Evolutionary conservation across 257 asterid species (phyloP).

Genomic region (Solanum etuberosum): DNA sequence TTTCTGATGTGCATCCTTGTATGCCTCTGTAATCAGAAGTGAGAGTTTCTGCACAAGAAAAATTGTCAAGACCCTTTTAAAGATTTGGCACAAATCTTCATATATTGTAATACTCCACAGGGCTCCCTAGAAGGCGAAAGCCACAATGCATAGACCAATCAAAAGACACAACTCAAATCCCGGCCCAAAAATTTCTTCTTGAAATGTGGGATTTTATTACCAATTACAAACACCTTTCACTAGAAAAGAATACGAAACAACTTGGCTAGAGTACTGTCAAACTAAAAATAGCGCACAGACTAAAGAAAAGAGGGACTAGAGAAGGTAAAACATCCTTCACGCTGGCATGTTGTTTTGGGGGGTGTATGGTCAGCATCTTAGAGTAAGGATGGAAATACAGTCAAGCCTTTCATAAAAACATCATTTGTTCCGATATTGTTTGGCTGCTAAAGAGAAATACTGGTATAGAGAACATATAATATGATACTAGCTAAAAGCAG

Average conservation of each 20-base stretch:
- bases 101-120: background rate
- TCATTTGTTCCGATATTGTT: background rate
- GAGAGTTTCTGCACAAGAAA: conserved; percentile 48
- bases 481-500: background rate
- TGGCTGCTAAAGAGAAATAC: background rate
- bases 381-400: background rate
- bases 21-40: conserved; percentile 82
- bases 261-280: background rate
- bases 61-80: background rate
- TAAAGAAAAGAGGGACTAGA: background rate
- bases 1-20: conserved; percentile 88
- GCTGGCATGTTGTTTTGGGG: background rate
- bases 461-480: background rate
- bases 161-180: background rate
- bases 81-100: background rate
- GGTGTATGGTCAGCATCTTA: background rate
- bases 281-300: background rate
- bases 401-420: background rate
- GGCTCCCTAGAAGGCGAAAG: background rate
- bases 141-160: background rate
- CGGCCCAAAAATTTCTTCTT: background rate
- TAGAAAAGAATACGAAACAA: background rate
- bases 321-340: background rate
- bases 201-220: background rate
- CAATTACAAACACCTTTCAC: background rate